Evolutionary conservation across 2,329 filamentous ascomycete species (phyloP), one percentile per base, ranked within the genome.

Genomic region (Stagonosporopsis vannaccii): DNA sequence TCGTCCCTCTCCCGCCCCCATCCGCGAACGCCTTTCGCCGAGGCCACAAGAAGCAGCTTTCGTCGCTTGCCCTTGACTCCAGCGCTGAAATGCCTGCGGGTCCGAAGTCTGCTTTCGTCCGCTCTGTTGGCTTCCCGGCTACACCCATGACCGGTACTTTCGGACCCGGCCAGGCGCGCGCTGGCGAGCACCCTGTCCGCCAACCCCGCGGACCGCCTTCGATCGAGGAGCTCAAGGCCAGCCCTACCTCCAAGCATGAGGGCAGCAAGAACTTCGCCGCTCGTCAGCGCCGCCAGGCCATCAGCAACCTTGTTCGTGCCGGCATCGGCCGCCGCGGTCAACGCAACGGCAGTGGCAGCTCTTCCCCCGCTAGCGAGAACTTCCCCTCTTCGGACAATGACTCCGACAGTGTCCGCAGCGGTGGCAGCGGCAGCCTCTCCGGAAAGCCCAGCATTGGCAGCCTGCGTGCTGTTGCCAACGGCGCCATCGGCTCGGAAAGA

Each of bases 211-310:
- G 93, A 5, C 95, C 95, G 22, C 95, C 95, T 13, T 87, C 91
- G 13, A 84, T 98, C 46, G 95, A 99, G 65, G 95, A 99, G 79
- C 87, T 99, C 58, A 86, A 89, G 70, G 85, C 89, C 19, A 95
- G 93, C 79, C 95, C 95, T 1, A 98, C 94, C 8, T 88, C 91
- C 65, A 97, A 92, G 80, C 87, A 94, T 62, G 94, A 98, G 76
- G 95, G 94, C 22, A 97, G 94, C 87, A 82, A 97, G 86, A 99
- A 99, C 81, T 99, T 99, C 78, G 90, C 90, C 11, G 88, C 92
- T 52, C 92, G 95, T 59, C 93, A 96, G 70, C 92, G 95, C 58
- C 92, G 94, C 62, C 92, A 90, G 68, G 95, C 95, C 23, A 88
- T 99, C 40, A 88, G 93, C 80, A 97, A 92, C 73, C 85, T 99